Evolutionary conservation across 2,329 filamentous ascomycete species (phyloP).

Genomic region (Beauveria varroae): DNA sequence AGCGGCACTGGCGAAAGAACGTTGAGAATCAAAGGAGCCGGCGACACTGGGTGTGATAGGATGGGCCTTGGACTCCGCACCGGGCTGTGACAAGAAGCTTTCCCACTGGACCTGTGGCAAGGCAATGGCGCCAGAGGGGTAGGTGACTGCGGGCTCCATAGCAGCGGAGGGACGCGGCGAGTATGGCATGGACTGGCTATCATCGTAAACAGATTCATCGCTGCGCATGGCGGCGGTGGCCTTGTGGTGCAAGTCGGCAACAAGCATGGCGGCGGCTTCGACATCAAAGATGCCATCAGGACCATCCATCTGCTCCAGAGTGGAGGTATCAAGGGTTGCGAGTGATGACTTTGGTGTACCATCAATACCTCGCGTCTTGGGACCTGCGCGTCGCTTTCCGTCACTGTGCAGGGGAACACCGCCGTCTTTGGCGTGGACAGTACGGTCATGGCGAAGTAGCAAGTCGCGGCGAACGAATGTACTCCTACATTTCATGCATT

Average conservation of each 20-base stretch:
- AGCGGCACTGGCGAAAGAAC: constrained; percentile 52
- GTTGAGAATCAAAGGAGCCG: constrained; percentile 60
- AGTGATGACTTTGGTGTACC: constrained; percentile 70
- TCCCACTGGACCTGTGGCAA: constrained; percentile 90
- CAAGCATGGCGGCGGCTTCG: constrained; percentile 96
- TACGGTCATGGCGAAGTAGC: constrained; percentile 92
- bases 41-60: constrained; percentile 61
- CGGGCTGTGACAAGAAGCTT: constrained; percentile 66
- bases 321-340: constrained; percentile 70
- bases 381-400: constrained; percentile 72
- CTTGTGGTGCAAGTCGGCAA: constrained; percentile 97
- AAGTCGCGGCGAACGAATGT: constrained; percentile 97
- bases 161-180: constrained; percentile 63
- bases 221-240: constrained; percentile 63
- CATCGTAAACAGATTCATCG: constrained; percentile 48
- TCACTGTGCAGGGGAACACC: constrained; percentile 91
- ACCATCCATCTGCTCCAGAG: constrained; percentile 87
- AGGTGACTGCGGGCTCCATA: constrained; percentile 71
- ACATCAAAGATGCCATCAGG: constrained; percentile 90
- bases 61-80: constrained; percentile 66
- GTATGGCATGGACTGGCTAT: constrained; percentile 58
- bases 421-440: constrained; percentile 96
- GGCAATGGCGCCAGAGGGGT: constrained; percentile 70
- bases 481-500: constrained; percentile 95
- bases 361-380: constrained; percentile 57